A percentile compares a stretch with the other conserved stretches of the same genome.
phyloP scores from a whole-genome alignment of 164 flowering plant genomes.

The Chimonanthus salicifolius region DNA sequence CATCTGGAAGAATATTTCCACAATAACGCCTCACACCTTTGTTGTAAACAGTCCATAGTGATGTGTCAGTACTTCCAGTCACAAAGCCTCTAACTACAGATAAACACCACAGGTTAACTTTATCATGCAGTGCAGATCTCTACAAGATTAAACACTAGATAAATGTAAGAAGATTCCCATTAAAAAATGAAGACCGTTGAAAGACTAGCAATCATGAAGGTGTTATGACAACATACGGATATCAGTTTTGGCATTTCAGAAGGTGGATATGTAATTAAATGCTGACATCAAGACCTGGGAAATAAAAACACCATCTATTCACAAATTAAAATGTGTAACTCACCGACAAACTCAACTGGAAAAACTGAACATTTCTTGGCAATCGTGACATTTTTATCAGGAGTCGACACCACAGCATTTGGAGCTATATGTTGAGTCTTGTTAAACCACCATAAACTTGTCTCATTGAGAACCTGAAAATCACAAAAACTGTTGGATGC shows the following conservation, averaged over 20 bases:
- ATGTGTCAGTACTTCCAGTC: constrained; percentile 97
- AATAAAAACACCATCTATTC: too few relatives aligned
- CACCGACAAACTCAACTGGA: constrained; percentile 98
- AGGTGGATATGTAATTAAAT: not conserved
- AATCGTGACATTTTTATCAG: constrained; percentile 90
- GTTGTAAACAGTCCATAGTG: constrained; percentile 92
- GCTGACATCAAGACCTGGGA: not conserved
- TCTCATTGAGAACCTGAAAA: constrained; percentile 84
- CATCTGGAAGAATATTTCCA: constrained; percentile 86
- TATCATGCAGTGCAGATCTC: not conserved
- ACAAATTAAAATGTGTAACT: constrained; percentile 20
- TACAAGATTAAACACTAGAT: not conserved
- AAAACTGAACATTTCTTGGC: constrained; percentile 91
- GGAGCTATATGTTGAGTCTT: constrained; percentile 61
- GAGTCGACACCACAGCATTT: constrained; percentile 74
- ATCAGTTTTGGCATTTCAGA: not conserved
- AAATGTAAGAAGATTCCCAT: not conserved
- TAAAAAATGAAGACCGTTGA: too few relatives aligned
- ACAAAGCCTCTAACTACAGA: constrained; percentile 80
- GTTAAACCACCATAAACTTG: constrained; percentile 97
- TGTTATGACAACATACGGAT: not conserved
- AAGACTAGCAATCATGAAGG: not conserved
- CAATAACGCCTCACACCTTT: constrained; percentile 88
- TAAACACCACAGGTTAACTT: constrained; percentile 6
- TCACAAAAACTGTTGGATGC: not conserved